Evolutionary conservation across 805 yeast genomes (phyloP).

Genomic region (Saccharomyces mikatae): DNA sequence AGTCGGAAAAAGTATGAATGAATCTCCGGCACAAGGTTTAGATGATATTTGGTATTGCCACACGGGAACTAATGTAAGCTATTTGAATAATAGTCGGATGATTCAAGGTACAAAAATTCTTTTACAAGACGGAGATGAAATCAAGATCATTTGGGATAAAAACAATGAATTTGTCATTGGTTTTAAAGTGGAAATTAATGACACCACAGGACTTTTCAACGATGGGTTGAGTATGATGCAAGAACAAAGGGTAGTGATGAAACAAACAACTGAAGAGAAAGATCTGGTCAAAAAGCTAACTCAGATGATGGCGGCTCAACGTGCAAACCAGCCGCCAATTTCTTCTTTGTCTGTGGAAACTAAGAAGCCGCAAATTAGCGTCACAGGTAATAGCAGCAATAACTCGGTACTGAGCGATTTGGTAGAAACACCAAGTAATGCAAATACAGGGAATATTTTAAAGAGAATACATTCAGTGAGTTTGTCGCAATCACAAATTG

Average conservation of each 20-base stretch:
- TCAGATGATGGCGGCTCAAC: slow-evolving; percentile 16
- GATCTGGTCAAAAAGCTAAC: slow-evolving; percentile 14
- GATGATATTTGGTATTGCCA: slow-evolving; percentile 78
- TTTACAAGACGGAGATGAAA: slow-evolving; percentile 54
- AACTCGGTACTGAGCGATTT: not conserved
- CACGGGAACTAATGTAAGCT: slow-evolving; percentile 72
- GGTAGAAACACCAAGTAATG: not conserved
- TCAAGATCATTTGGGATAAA: slow-evolving; percentile 60
- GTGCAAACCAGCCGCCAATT: slow-evolving; percentile 7
- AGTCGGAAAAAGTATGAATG: slow-evolving; percentile 46
- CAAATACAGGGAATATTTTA: slow-evolving; percentile 6
- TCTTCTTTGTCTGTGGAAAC: slow-evolving; percentile 2
- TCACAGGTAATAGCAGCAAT: not conserved
- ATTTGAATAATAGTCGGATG: slow-evolving; percentile 50
- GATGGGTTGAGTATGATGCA: slow-evolving; percentile 32
- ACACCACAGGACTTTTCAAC: slow-evolving; percentile 56
- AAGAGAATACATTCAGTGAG: slow-evolving; percentile 24
- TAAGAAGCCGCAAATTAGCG: not conserved
- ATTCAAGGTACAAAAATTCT: slow-evolving; percentile 57
- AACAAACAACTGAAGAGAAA: slow-evolving; percentile 23
- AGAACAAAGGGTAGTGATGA: slow-evolving; percentile 10
- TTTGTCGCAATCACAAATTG: slow-evolving; percentile 20
- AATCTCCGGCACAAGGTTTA: slow-evolving; percentile 64
- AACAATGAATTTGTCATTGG: slow-evolving; percentile 44
- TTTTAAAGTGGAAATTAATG: slow-evolving; percentile 46